Percentiles rank a stretch among this genome's conserved stretches.
phyloP scores from a whole-genome alignment of 2,329 filamentous ascomycete genomes.

The Aspergillus oerlinghausenensis region DNA sequence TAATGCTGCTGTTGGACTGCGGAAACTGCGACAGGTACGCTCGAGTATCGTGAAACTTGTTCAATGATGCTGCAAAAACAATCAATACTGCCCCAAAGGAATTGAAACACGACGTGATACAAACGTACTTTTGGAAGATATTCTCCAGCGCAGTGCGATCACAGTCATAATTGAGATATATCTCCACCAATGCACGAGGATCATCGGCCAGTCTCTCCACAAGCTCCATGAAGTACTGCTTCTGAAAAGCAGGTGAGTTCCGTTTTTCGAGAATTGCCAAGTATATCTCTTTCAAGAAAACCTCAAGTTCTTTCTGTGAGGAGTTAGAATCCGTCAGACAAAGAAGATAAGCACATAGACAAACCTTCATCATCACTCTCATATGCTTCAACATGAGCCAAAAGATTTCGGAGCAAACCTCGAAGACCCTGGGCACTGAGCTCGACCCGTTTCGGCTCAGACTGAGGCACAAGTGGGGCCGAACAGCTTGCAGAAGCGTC shows the following conservation, averaged over 20 bases:
- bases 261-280: slow-evolving; percentile 83
- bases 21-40: slow-evolving; percentile 69
- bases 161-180: slow-evolving; percentile 97
- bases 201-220: slow-evolving; percentile 80
- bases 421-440: slow-evolving; percentile 85
- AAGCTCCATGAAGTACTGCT: slow-evolving; percentile 83
- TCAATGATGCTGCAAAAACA: slow-evolving; percentile 66
- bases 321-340: slow-evolving; percentile 11
- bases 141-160: slow-evolving; percentile 90
- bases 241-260: slow-evolving; percentile 82
- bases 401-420: slow-evolving; percentile 94
- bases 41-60: slow-evolving; percentile 83
- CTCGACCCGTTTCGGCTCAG: slow-evolving; percentile 93
- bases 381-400: slow-evolving; percentile 96
- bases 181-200: slow-evolving; percentile 83
- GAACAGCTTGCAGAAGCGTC: slow-evolving; percentile 87
- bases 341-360: slow-evolving; percentile 20
- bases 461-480: slow-evolving; percentile 93
- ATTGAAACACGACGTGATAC: not conserved
- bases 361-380: slow-evolving; percentile 84
- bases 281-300: slow-evolving; percentile 97
- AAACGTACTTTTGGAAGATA: slow-evolving; percentile 70
- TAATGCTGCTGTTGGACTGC: slow-evolving; percentile 78
- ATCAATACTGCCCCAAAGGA: slow-evolving; percentile 1
- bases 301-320: slow-evolving; percentile 83